Percentiles rank a stretch among this genome's conserved stretches.
Conservation (phyloP, 2,329 filamentous ascomycete species). For the Alternaria metachromatica region DNA sequence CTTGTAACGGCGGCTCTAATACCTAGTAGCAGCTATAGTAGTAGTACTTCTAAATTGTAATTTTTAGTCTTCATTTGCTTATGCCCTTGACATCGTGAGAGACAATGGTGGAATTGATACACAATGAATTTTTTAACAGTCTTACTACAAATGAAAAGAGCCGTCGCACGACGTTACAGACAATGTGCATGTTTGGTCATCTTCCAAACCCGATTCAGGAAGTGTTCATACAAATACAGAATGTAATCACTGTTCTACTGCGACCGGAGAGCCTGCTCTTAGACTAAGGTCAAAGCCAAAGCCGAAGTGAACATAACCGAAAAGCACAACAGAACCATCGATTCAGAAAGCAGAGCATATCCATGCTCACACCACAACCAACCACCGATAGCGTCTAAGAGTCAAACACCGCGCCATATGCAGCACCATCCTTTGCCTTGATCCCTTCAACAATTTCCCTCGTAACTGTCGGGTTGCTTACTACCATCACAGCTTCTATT, state of each 20-base stretch:
- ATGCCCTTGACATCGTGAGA: background rate
- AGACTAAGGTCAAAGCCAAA: background rate
- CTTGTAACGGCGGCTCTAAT: background rate
- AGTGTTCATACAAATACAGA: background rate
- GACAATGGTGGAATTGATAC: background rate
- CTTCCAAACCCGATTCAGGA: background rate
- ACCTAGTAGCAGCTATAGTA: background rate
- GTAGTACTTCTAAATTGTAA: background rate
- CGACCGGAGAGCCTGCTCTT: background rate
- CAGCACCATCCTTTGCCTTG: constrained; percentile 16
- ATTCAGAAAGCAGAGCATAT: background rate
- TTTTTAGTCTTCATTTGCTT: background rate
- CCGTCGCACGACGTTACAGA: background rate
- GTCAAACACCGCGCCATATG: constrained; percentile 35
- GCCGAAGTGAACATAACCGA: background rate
- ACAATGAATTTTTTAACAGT: background rate
- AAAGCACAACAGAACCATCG: background rate
- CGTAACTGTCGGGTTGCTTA: constrained; percentile 27
- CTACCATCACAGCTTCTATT: constrained; percentile 29
- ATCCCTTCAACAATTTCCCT: constrained; percentile 19
- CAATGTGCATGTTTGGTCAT: background rate
- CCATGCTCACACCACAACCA: too few species aligned
- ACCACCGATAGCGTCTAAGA: constrained; percentile 5
- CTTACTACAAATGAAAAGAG: background rate
- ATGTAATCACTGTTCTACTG: background rate